These are phyloP conservation scores for Rhodomyrtus psidioides DNA, from an alignment of 441 rosid genomes.

Conservation along the genomic window DNA sequence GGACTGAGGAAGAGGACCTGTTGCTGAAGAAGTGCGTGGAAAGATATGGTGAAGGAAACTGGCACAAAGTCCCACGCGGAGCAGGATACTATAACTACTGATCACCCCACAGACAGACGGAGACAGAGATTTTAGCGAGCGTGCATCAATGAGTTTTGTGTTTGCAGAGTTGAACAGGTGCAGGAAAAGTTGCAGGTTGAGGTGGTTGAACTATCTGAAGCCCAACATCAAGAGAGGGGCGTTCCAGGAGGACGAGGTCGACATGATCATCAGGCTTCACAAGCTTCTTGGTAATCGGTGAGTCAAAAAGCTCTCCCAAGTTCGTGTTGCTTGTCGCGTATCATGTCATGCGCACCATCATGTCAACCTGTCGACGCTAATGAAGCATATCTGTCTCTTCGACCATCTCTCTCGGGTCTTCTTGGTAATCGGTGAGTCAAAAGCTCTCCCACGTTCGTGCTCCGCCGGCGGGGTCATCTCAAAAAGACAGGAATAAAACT, in stretches of 20 bases:
- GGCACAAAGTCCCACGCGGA: constrained; percentile 23
- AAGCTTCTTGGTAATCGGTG: constrained; percentile 3
- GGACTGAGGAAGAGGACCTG: constrained; percentile 4
- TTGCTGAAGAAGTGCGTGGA: not conserved
- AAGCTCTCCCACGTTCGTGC: too few relatives aligned
- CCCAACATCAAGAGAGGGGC: constrained; percentile 6
- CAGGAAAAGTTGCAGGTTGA: constrained; percentile 3
- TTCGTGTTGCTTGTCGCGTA: not conserved
- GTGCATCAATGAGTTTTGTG: not conserved
- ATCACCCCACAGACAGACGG: not conserved
- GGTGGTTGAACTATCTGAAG: constrained; percentile 5
- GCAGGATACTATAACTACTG: not conserved
- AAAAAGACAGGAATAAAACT: not conserved
- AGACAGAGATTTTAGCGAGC: not conserved
- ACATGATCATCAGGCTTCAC: not conserved
- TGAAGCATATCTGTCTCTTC: not conserved
- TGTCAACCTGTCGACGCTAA: not conserved
- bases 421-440: too few relatives aligned
- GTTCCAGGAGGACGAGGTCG: constrained; percentile 1
- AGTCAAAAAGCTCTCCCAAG: not conserved
- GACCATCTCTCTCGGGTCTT: not conserved
- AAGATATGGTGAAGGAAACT: constrained; percentile 9
- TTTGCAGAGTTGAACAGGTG: constrained; percentile 1
- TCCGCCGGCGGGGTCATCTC: not conserved
- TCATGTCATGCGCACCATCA: not conserved